Evolutionary conservation across 208 protist species (phyloP).

Genomic region (Trypanosoma avium): DNA sequence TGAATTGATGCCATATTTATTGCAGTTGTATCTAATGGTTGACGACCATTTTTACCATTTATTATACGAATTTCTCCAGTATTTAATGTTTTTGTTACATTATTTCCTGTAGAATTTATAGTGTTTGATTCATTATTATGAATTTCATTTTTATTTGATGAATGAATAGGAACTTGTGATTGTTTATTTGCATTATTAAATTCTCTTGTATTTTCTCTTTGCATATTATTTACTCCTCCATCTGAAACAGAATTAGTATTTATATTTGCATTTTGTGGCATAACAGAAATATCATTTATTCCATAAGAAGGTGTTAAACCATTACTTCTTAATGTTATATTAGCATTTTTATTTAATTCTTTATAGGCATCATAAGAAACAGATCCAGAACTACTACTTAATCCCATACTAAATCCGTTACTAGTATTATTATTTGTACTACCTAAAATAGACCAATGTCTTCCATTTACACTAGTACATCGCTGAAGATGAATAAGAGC

Average conservation of each 20-base stretch:
- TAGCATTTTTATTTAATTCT: conserved; percentile 31
- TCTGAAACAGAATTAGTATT: background rate
- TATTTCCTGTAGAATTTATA: background rate
- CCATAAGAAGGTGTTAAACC: background rate
- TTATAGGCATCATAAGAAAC: conserved; percentile 25
- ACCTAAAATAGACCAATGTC: conserved; percentile 56
- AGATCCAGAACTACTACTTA: conserved; percentile 16
- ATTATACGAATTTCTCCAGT: background rate
- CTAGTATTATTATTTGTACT: background rate
- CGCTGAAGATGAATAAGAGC: conserved; percentile 82
- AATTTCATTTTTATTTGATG: background rate
- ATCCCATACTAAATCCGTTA: conserved; percentile 10
- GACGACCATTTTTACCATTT: conserved; percentile 7
- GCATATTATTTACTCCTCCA: background rate
- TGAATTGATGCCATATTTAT: conserved; percentile 13
- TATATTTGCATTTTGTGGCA: background rate
- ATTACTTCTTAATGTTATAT: conserved; percentile 4
- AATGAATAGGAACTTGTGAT: background rate
- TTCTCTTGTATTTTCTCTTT: background rate
- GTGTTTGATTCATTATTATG: background rate
- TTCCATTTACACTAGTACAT: conserved; percentile 67
- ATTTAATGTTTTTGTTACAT: background rate
- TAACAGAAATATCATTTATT: background rate
- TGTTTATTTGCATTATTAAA: background rate
- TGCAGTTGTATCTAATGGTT: conserved; percentile 11